phyloP scores from a whole-genome alignment of 305 asterid species.

The Plantago lanceolata region DNA sequence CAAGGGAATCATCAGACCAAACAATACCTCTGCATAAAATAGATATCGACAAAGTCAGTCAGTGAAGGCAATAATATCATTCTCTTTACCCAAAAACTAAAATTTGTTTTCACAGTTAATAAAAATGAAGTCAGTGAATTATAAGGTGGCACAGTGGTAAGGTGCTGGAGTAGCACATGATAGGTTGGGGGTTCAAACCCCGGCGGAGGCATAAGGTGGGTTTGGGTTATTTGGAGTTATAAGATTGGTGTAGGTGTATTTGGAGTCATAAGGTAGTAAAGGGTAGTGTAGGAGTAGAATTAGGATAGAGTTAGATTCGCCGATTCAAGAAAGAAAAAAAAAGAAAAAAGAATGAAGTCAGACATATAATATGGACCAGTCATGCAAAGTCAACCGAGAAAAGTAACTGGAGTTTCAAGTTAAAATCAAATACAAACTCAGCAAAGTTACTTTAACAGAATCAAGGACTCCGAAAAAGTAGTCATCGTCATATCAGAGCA shows the following conservation, averaged over 20 bases:
- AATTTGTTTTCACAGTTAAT: conserved; percentile 5
- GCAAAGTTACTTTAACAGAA: not conserved
- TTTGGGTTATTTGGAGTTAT: too few relatives aligned
- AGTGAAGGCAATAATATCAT: conserved; percentile 18
- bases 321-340: too few relatives aligned
- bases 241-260: too few relatives aligned
- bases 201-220: too few relatives aligned
- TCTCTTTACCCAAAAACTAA: conserved; percentile 7
- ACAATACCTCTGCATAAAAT: conserved; percentile 66
- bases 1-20: conserved; percentile 90
- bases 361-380: not conserved
- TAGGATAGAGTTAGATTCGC: too few relatives aligned
- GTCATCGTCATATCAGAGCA: conserved; percentile 1
- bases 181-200: too few relatives aligned
- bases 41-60: conserved; percentile 20
- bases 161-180: too few relatives aligned
- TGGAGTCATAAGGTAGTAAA: too few relatives aligned
- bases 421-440: not conserved
- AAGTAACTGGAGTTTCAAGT: conserved; percentile 3
- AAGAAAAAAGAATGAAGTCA: conserved; percentile 9
- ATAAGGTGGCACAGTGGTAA: too few relatives aligned
- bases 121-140: too few relatives aligned
- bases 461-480: not conserved
- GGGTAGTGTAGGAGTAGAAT: too few relatives aligned
- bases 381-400: not conserved